Percentiles rank a stretch among this genome's conserved stretches.
phyloP scores from a whole-genome alignment of 2,329 filamentous ascomycete species.

The Colletotrichum siamense region DNA sequence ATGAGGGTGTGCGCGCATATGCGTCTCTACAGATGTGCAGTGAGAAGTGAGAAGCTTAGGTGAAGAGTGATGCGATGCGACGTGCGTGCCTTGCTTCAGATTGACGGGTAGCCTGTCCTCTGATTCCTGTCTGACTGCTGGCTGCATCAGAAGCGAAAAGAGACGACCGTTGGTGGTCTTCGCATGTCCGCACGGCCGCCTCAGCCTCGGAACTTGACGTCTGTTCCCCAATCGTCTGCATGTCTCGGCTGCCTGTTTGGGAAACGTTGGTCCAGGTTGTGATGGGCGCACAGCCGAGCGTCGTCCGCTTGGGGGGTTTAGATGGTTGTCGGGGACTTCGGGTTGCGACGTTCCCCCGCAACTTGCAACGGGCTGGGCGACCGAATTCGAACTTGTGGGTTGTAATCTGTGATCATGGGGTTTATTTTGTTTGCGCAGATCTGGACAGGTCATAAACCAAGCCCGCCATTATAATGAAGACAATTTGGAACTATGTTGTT shows the following conservation, averaged over 20 bases:
- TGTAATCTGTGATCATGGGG: not conserved
- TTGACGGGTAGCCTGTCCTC: not conserved
- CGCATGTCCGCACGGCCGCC: not conserved
- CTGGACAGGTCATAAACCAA: not conserved
- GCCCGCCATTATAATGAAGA: not conserved
- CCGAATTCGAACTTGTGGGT: not conserved
- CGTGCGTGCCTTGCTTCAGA: not conserved
- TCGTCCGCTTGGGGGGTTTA: not conserved
- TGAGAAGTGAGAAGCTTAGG: not conserved
- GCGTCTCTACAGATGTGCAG: not conserved
- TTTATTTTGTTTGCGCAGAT: not conserved
- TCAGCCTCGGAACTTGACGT: constrained; percentile 1
- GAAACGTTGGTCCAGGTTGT: not conserved
- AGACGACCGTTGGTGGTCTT: not conserved
- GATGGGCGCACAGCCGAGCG: not conserved
- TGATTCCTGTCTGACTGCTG: not conserved
- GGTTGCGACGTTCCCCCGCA: not conserved
- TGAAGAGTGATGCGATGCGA: not conserved
- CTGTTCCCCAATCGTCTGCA: not conserved
- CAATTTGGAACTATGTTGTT: not conserved
- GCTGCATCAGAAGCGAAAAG: constrained; percentile 2
- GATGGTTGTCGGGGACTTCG: not conserved
- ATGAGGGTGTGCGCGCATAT: not conserved
- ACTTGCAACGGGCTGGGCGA: not conserved
- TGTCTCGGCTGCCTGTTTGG: not conserved